Evolutionary conservation across 257 asterid genomes (phyloP), one percentile per base, ranked within the genome.

Genomic region (Primulina huaijiensis): DNA sequence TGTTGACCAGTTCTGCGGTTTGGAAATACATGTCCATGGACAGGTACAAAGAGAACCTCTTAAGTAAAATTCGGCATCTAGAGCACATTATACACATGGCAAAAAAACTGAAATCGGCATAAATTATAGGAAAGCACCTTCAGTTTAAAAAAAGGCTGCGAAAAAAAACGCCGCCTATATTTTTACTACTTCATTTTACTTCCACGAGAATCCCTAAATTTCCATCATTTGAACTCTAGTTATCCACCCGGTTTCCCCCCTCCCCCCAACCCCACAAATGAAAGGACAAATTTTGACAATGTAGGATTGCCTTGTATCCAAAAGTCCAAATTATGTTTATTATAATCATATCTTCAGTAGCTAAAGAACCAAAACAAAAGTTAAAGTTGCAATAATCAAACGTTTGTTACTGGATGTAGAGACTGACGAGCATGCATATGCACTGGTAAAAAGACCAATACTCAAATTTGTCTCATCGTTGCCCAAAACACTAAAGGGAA

Each of bases 401-500:
- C 0, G 2, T 1, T 35, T 8, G 43, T 35, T 35, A 1, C 43
- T 35, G 43, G 11, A 35, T 35, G 43, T 8, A 35, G 46, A 17
- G 37, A 33, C 37, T 6, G 6, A 33, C 8, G 50, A 10, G 16
- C 20, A 20, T 60, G 29, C 58, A 8, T 30, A 55, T 37, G 43
- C 65, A 62, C 11, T 34, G 7, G 11, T 31, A 4, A 53, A 23
- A 14, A n/a, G 57, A 57, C 38, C 33, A 65, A 74, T 40, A 25
- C 29, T 50, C 9, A 52, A 59, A 35, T 21, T 38, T 14, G 52
- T 61, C 56, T 61, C 57, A 55, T 37, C 12, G 27, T 34, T n/a
- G 35, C 64, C 43, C 64, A 57, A 62, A 38, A 38, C 14, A 38
- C 21, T 60, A 56, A 72, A 1, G 7, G 37, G 35, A 65, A 63